These are phyloP conservation scores for Malassezia obtusa DNA, from an alignment of 1,284 basidiomycete species.

Conservation along the genomic window DNA sequence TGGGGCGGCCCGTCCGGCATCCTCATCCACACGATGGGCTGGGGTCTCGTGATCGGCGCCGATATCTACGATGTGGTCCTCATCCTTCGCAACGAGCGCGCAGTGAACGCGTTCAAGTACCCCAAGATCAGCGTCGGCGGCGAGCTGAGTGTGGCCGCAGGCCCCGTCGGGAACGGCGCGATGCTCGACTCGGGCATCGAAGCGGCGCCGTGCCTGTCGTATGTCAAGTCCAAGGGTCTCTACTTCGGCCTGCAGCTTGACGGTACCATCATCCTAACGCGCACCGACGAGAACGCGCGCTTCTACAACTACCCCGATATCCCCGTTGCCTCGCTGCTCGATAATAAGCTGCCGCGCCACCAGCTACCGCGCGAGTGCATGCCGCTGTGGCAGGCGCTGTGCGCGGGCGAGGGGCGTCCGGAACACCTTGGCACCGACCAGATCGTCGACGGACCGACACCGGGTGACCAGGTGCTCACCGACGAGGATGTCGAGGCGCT, in stretches of 20 bases:
- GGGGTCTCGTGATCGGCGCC: constrained; percentile 42
- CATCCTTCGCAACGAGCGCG: constrained; percentile 40
- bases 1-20: constrained; percentile 46
- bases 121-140: constrained; percentile 44
- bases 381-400: constrained; percentile 41
- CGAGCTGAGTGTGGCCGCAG: constrained; percentile 38
- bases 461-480: constrained; percentile 30
- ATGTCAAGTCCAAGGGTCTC: constrained; percentile 47
- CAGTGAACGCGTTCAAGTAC: constrained; percentile 36
- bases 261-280: constrained; percentile 39
- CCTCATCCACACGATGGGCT: constrained; percentile 42
- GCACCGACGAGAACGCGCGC: constrained; percentile 35
- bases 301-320: constrained; percentile 33
- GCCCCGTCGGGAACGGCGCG: constrained; percentile 48
- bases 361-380: constrained; percentile 21
- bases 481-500: constrained; percentile 25
- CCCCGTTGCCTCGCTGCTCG: constrained; percentile 23
- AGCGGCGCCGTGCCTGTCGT: constrained; percentile 40
- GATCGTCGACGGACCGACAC: constrained; percentile 29
- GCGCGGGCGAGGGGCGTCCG: constrained; percentile 34
- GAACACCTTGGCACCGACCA: constrained; percentile 30
- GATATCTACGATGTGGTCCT: constrained; percentile 50
- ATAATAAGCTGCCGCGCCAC: constrained; percentile 21
- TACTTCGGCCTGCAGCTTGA: constrained; percentile 47
- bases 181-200: constrained; percentile 39